Conservation (phyloP, 2,329 filamentous ascomycete species). For the Fusarium sp. region DNA sequence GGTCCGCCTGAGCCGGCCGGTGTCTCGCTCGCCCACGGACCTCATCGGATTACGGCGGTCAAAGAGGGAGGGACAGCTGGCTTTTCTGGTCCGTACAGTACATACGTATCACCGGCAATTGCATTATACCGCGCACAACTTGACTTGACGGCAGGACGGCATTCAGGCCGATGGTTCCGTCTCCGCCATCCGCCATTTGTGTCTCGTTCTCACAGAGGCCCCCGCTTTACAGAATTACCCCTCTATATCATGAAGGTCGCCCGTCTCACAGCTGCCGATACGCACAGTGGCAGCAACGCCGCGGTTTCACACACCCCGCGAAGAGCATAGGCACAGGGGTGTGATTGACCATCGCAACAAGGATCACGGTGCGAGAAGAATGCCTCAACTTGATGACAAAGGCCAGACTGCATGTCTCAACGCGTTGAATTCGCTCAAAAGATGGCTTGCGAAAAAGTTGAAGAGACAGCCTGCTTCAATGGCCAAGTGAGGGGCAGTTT, state of each 20-base stretch:
- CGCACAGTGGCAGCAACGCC: constrained; percentile 23
- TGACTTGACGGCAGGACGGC: constrained; percentile 13
- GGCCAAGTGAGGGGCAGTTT: not conserved
- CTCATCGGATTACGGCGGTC: constrained; percentile 12
- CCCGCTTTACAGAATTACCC: constrained; percentile 35
- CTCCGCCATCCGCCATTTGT: constrained; percentile 28
- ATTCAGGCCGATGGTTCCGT: constrained; percentile 22
- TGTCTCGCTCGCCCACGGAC: constrained; percentile 6
- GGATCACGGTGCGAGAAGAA: constrained; percentile 16
- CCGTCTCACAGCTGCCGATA: constrained; percentile 19
- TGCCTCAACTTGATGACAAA: constrained; percentile 27
- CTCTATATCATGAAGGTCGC: constrained; percentile 18
- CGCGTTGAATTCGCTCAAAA: constrained; percentile 7
- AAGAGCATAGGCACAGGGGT: constrained; percentile 29
- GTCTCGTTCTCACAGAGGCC: constrained; percentile 22
- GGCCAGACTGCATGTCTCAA: constrained; percentile 21
- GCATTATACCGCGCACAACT: constrained; percentile 12
- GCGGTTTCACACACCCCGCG: constrained; percentile 15
- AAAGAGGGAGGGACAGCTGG: constrained; percentile 15
- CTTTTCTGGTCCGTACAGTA: not conserved
- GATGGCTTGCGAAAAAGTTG: constrained; percentile 5
- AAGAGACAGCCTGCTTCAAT: not conserved
- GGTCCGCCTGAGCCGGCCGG: not conserved
- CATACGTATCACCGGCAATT: constrained; percentile 28
- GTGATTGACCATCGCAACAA: constrained; percentile 15